Conservation (phyloP, 768 basidiomycete species). For the Fomitopsis serialis region DNA sequence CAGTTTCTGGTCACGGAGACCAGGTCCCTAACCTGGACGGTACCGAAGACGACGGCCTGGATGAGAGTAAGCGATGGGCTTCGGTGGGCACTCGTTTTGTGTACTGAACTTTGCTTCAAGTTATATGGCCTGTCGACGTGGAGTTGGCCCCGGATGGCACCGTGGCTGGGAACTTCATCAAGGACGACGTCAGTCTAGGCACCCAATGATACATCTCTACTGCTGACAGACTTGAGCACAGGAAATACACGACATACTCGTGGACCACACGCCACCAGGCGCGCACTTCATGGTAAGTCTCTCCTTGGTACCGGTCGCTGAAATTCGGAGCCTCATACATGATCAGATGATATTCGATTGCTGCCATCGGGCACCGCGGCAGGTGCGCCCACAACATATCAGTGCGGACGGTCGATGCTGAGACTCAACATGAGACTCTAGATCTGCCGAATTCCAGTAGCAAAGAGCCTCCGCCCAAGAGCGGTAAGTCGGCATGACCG, state of each 20-base stretch:
- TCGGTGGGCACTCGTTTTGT: neutral
- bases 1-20: slow-evolving; percentile 46
- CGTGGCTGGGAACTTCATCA: slow-evolving; percentile 16
- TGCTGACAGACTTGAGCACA: too few species aligned
- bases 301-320: neutral
- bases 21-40: slow-evolving; percentile 39
- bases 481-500: neutral
- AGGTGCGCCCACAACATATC: neutral
- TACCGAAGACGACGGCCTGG: slow-evolving; percentile 45
- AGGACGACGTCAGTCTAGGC: slow-evolving; percentile 19
- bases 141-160: neutral
- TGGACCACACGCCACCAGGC: slow-evolving; percentile 17
- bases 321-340: neutral
- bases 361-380: slow-evolving; percentile 22
- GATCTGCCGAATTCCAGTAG: neutral
- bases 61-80: slow-evolving; percentile 39
- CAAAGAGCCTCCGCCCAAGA: neutral
- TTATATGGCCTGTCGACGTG: slow-evolving; percentile 19
- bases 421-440: neutral
- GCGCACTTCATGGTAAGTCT: slow-evolving; percentile 13
- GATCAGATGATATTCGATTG: slow-evolving; percentile 25
- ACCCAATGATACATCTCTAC: too few species aligned
- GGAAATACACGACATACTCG: slow-evolving; percentile 19
- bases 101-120: slow-evolving; percentile 4
- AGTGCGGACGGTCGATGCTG: neutral